Evolutionary conservation across 305 asterid species (phyloP), one percentile per base, ranked within the genome.

Genomic region (Rubia peregrina): DNA sequence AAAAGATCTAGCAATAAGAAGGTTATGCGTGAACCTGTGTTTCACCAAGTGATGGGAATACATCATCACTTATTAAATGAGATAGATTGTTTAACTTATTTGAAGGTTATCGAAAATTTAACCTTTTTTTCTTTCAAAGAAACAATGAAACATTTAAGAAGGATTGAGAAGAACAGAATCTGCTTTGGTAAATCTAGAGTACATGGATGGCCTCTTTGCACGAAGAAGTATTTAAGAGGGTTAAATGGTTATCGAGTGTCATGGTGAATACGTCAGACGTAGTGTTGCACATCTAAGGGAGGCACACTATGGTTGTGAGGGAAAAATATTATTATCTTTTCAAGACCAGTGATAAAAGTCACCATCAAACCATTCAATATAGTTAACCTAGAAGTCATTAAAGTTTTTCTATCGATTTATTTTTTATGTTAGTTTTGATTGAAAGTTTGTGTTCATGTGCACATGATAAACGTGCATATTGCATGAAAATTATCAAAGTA

Each of bases 171-270:
- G 38, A 33, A 33, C 68, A 84, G 85, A 66, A 85, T 91, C 74
- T 94, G 96, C 78, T 94, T 94, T 72, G 99, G 98, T 73, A 94
- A 91, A 87, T 94, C 98, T 68, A 84, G 95, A 80, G 88, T 94
- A 75, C 99, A 94, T 82, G 98, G 99, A 72, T 94, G 98, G 99
- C 74, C 97, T 94, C 76, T 94, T 91, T 87, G 97, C 99, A 66
- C 79, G 91, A 74, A 76, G 89, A 74, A 91, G 73, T 78, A 88
- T 94, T 70, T 96, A 83, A 82, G 97, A 87, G 84, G 98, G 98
- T 73, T 90, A 91, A 72, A 91, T 94, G 99, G 99, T 94, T 77
- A 82, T 26, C 30, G 30, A 26, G 30, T 26, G 2, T 26, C 1
- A 26, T 26, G 30, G 30, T 26, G 30, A 26, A 26, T 26, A 26